Conservation (phyloP, 1,139 yeast species). For the Hanseniaspora sp. region DNA sequence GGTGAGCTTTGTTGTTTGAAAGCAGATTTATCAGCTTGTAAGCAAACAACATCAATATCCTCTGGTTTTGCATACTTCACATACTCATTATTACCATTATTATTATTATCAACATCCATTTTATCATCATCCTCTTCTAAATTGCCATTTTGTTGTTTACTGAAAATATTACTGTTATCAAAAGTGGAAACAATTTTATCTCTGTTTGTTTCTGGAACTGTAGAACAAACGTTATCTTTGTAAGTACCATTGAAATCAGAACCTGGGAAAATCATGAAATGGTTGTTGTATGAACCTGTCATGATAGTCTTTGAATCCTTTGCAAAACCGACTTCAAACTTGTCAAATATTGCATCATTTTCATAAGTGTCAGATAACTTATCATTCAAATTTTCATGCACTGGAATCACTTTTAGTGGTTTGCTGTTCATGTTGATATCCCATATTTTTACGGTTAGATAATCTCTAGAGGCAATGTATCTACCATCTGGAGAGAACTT, state of each 20-base stretch:
- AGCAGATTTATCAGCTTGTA: slow-evolving; percentile 97
- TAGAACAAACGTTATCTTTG: slow-evolving; percentile 19
- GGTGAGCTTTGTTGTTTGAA: slow-evolving; percentile 56
- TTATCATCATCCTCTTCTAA: slow-evolving; percentile 17
- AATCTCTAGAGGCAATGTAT: slow-evolving; percentile 90
- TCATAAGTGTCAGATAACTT: slow-evolving; percentile 94
- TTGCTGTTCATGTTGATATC: slow-evolving; percentile 94
- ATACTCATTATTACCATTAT: slow-evolving; percentile 7
- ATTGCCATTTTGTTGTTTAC: slow-evolving; percentile 9
- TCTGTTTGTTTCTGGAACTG: neutral
- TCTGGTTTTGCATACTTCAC: neutral
- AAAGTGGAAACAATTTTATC: slow-evolving; percentile 15
- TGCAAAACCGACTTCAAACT: slow-evolving; percentile 89
- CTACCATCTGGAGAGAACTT: slow-evolving; percentile 87
- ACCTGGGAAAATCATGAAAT: slow-evolving; percentile 92
- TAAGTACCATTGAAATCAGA: slow-evolving; percentile 35
- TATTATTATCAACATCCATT: slow-evolving; percentile 16
- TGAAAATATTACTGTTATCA: slow-evolving; percentile 18
- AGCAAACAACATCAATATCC: slow-evolving; percentile 27
- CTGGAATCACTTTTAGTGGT: slow-evolving; percentile 87
- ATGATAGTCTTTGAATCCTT: slow-evolving; percentile 88
- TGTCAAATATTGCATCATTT: slow-evolving; percentile 95
- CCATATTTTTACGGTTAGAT: slow-evolving; percentile 96
- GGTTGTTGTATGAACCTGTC: slow-evolving; percentile 96
- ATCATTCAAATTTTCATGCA: slow-evolving; percentile 90